Evolutionary conservation across 768 basidiomycete genomes (phyloP), one percentile per base, ranked within the genome.

Genomic region (Leccinum obscurum): DNA sequence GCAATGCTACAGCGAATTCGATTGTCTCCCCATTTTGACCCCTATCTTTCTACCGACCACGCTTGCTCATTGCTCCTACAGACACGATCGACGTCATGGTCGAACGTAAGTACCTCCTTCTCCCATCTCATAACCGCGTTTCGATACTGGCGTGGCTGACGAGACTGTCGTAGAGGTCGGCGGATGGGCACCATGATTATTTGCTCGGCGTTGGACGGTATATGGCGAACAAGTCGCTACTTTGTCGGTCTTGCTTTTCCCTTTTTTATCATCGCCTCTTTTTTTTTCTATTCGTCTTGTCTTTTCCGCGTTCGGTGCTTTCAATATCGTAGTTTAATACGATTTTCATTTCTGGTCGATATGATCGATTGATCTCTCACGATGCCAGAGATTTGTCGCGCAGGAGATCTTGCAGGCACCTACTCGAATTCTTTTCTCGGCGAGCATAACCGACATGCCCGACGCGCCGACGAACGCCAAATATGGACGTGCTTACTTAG

Each of bases 21-120:
- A 49, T 28, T 51, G 14, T 1, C 30, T 22, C 22, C 20, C 26
- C 32, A 24, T 39, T 46, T 34, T 63, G 32, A 62, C 56, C 61
- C 57, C 51, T 60, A 32, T 58, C 54, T 24, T 46, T 32, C 26
- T 4, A 10, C 37, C 10, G n/a, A 44, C 8, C 41, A n/a, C n/a
- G 41, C n/a, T n/a, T 44, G 9, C 41, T n/a, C 13, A 52, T 3
- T 22, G 6, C 8, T 54, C 14, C 15, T 14, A 35, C 68, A 87
- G 95, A 98, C 72, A 87, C 93, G 7, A 94, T 98, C 76, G 95
- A 98, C 81, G 95, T 95, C 63, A 92, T 95, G 89, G 90, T 96
- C 61, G 93, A 96, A 79, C 94, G 93, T 95, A 44, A 10, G 78
- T 64, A 87, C 55, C n/a, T 67, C 56, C 58, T 6, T 56, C 34